A percentile compares a stretch with the other conserved stretches of the same genome.
Evolutionary conservation across 2,329 filamentous ascomycete species (phyloP).

Genomic region (Colletotrichum truncatum): DNA sequence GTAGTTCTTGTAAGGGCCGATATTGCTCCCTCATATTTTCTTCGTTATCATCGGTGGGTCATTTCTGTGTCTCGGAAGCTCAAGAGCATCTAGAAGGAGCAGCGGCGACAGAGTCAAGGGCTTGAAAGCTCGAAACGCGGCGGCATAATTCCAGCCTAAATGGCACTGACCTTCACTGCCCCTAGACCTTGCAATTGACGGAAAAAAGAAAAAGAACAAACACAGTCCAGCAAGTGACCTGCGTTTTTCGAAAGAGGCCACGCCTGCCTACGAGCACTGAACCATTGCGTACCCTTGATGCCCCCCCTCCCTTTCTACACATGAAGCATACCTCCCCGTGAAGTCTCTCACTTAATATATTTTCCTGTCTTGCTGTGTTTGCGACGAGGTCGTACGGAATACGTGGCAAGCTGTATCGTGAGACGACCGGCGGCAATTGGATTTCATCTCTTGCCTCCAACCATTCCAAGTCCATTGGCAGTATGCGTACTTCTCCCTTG

Average conservation of each 20-base stretch:
- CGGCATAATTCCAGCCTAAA: constrained; percentile 5
- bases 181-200: constrained; percentile 4
- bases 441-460: background rate
- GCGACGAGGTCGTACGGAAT: background rate
- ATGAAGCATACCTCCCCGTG: background rate
- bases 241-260: background rate
- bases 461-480: background rate
- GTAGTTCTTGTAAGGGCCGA: too few relatives aligned
- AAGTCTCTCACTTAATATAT: too few relatives aligned
- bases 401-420: background rate
- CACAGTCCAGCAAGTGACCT: background rate
- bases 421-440: background rate
- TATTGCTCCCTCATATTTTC: too few relatives aligned
- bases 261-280: background rate
- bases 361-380: background rate
- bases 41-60: background rate
- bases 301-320: background rate
- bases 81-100: background rate
- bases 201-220: background rate
- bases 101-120: constrained; percentile 11
- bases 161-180: background rate
- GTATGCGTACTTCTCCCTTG: background rate
- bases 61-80: constrained; percentile 9
- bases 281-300: background rate
- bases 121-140: constrained; percentile 15